Conservation (phyloP, 1,139 yeast genomes). For the Yamadazyma pseudoaaseri region DNA sequence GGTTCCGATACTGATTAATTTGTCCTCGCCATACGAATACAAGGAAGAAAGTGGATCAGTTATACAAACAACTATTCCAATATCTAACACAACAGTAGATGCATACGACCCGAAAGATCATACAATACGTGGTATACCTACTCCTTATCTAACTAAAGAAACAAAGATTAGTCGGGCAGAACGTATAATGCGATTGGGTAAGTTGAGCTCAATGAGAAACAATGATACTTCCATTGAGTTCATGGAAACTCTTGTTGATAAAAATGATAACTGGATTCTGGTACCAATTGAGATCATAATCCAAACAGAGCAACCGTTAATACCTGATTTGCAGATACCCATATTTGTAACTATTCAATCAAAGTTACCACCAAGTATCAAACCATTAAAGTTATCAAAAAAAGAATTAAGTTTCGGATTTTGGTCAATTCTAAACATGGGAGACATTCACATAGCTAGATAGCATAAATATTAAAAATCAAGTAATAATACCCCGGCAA, state of each 20-base stretch:
- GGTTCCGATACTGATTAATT: constrained; percentile 10
- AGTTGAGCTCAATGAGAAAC: constrained; percentile 8
- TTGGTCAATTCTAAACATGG: constrained; percentile 25
- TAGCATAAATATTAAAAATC: constrained; percentile 38
- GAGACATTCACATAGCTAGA: constrained; percentile 1
- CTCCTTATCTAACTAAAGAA: constrained; percentile 28
- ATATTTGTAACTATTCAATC: constrained; percentile 27
- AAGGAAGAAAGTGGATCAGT: constrained; percentile 1
- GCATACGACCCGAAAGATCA: constrained; percentile 14
- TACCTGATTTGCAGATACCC: constrained; percentile 22
- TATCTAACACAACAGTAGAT: constrained; percentile 20
- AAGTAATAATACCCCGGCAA: constrained; percentile 55
- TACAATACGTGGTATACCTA: constrained; percentile 24
- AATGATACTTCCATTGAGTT: constrained; percentile 20
- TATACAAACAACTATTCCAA: constrained; percentile 25
- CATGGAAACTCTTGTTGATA: constrained; percentile 19
- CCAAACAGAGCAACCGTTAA: constrained; percentile 1
- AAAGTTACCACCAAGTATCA: constrained; percentile 23
- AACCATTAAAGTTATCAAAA: constrained; percentile 17
- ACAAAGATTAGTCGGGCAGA: constrained; percentile 34
- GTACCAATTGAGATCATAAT: constrained; percentile 26
- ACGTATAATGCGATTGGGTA: constrained; percentile 27
- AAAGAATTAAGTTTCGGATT: constrained; percentile 27
- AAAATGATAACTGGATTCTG: constrained; percentile 35
- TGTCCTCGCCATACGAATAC: constrained; percentile 15